Base-by-base conservation (phyloP, 2,329 filamentous ascomycete genomes). In the Phialophora tarda region DNA sequence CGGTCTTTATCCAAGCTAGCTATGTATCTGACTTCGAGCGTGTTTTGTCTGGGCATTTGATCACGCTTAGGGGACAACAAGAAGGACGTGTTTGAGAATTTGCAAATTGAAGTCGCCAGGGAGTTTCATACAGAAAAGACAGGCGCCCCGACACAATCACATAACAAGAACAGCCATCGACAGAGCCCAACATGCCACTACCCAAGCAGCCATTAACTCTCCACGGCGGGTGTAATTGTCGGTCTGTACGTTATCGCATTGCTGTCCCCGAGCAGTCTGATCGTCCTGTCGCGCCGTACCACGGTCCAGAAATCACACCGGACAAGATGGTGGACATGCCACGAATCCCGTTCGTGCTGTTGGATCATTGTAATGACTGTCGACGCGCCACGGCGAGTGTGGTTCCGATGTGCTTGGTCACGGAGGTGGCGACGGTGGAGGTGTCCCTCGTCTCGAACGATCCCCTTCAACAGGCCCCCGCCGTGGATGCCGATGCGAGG, bases 351-450 rank as follows among this genome's bases (percentile, higher is more conserved):
- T 24, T 55, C 28, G 53, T 55, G 24, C 53, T 55, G 12, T 2
- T 55, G 12, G 53, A 55, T 34, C 53, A 55, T 28, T 55, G 53
- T 32, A 55, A 55, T 17, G 53, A 55, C 28, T 55, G 53, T 34
- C 28, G 53, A 6, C 53, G 53, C 8, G 53, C 53, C 1, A 55
- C 53, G 10, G n/a, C 26, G 26, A 12, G 26, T 8, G 53, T 55
- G 24, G 12, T 55, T 14, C 53, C 53, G 8, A 55, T 55, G 53
- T 55, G 53, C n/a, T 21, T 55, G 26, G 28, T 55, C 24, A 55
- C 28, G 5, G 53, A 55, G 24, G 24, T 32, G 53, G 5, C 14
- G 4, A 55, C 24, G 14, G 53, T 55, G 28, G 53, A 55, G 8
- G 8, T 55, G 14, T 55, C 53, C 5, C 8, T 30, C 4, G 2